Percentiles rank a stretch among this genome's conserved stretches.
These are phyloP conservation scores for Candida sp. DNA, from an alignment of 1,139 yeast species.

Conservation along the genomic window DNA sequence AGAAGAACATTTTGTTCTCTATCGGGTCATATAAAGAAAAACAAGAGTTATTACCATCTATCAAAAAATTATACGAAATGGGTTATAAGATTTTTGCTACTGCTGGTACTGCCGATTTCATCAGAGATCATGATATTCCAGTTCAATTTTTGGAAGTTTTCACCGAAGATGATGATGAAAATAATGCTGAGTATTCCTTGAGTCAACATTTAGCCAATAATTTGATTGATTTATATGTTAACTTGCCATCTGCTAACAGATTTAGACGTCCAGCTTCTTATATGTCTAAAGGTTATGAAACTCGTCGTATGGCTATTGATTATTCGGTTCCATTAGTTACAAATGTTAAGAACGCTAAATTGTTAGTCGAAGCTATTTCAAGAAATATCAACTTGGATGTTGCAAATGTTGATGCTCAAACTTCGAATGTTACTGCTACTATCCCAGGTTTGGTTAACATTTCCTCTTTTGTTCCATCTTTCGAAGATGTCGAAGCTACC, in stretches of 20 bases:
- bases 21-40: slow-evolving; percentile 99
- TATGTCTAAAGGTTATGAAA: slow-evolving; percentile 95
- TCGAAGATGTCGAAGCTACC: slow-evolving; percentile 60
- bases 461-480: slow-evolving; percentile 73
- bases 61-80: slow-evolving; percentile 72
- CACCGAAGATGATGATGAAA: slow-evolving; percentile 69
- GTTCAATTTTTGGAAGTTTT: slow-evolving; percentile 93
- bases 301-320: slow-evolving; percentile 99
- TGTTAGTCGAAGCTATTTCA: slow-evolving; percentile 89
- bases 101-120: slow-evolving; percentile 98
- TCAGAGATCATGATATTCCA: slow-evolving; percentile 91
- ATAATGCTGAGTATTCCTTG: slow-evolving; percentile 90
- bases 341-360: slow-evolving; percentile 95
- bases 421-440: slow-evolving; percentile 78
- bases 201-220: slow-evolving; percentile 97
- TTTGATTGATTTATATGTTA: slow-evolving; percentile 93
- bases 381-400: slow-evolving; percentile 69
- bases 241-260: slow-evolving; percentile 94
- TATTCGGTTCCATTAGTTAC: slow-evolving; percentile 97
- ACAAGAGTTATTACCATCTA: slow-evolving; percentile 87
- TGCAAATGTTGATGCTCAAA: slow-evolving; percentile 80
- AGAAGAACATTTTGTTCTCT: slow-evolving; percentile 89
- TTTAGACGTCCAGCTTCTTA: slow-evolving; percentile 99
- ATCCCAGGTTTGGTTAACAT: slow-evolving; percentile 88
- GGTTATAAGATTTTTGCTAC: slow-evolving; percentile 95